Base-by-base conservation (phyloP, 106 monocot species). In the Acorus calamus region DNA sequence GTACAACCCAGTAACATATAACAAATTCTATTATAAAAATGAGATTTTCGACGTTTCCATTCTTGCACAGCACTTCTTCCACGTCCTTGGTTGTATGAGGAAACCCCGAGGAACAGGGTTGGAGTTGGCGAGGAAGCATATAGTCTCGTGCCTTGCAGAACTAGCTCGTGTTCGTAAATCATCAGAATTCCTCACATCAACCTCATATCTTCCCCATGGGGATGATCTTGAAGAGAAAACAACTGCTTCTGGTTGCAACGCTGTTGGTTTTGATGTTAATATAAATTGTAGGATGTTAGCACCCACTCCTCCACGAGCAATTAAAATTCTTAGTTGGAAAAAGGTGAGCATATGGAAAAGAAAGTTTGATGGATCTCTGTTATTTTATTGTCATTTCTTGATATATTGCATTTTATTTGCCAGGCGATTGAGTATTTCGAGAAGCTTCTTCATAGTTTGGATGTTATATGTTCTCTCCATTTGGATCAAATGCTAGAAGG, bases 211-310 rank as follows among this genome's bases (percentile, higher is more conserved):
- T 50, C 60, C 74, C 71, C 53, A 0, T 11, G 72, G 75, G 68
- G 66, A 65, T 67, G 76, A 74, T 54, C n/a, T 52, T 57, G 79
- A 83, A 65, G 61, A 53, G 73, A 62, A 28, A 55, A 98, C 98
- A 48, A 98, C 98, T 11, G 92, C 88, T 13, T 98, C 98, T 63
- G 98, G 98, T 71, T 78, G 78, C 63, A 49, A 74, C 7, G 85
- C 98, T 75, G 57, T 92, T 78, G 98, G 98, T 49, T 98, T 98
- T 91, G 91, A 88, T 83, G 73, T 68, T 81, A 81, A 73, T 63
- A 44, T 98, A 65, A 98, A 92, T 76, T 74, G 74, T 53, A 88
- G 61, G 71, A 77, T 88, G 52, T 68, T 80, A 64, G 78, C 88
- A 55, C 92, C 98, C 54, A 73, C 88, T 47, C 98, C 98, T 46